These are phyloP conservation scores for Chaetomiaceae sp. DNA, from an alignment of 2,329 filamentous ascomycete species.

Conservation along the genomic window DNA sequence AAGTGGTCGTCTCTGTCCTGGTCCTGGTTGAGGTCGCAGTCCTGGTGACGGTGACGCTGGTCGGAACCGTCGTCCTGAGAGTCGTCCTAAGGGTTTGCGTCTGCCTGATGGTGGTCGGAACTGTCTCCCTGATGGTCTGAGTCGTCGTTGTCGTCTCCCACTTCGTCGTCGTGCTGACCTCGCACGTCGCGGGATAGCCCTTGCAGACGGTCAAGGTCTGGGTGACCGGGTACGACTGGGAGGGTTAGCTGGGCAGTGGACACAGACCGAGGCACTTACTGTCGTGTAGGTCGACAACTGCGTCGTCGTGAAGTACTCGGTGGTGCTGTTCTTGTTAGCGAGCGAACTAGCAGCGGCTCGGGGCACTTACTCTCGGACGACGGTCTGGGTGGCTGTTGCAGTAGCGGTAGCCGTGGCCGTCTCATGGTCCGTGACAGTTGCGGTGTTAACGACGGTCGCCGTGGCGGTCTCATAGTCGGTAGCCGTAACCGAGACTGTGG, in stretches of 20 bases:
- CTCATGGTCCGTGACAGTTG: no score
- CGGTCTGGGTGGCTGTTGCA: slow-evolving; percentile 1
- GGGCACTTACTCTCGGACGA: slow-evolving; percentile 3
- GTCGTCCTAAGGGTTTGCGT: no score
- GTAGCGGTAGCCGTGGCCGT: slow-evolving; percentile 14
- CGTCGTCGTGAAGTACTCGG: slow-evolving; percentile 18
- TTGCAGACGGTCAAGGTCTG: slow-evolving; percentile 22
- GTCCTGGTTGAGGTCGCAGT: not conserved
- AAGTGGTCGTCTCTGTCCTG: slow-evolving; percentile 7
- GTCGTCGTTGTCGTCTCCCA: slow-evolving; percentile 18
- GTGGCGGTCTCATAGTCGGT: not conserved
- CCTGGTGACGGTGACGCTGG: not conserved
- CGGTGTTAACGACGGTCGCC: slow-evolving; percentile 4
- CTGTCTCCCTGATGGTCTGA: not conserved
- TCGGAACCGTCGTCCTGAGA: not conserved
- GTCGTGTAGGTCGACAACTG: slow-evolving; percentile 18
- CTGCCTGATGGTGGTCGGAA: slow-evolving; percentile 14
- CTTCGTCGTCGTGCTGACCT: slow-evolving; percentile 21
- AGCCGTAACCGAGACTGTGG: not conserved
- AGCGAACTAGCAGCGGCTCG: not conserved
- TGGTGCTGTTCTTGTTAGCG: slow-evolving; percentile 10
- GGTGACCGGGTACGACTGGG: slow-evolving; percentile 21
- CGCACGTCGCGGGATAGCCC: slow-evolving; percentile 13
- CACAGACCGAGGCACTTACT: slow-evolving; percentile 5
- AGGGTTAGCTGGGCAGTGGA: slow-evolving; percentile 6